These are phyloP conservation scores for Pythium plurisporium DNA, from an alignment of 352 stramenopile genomes.

Conservation along the genomic window DNA sequence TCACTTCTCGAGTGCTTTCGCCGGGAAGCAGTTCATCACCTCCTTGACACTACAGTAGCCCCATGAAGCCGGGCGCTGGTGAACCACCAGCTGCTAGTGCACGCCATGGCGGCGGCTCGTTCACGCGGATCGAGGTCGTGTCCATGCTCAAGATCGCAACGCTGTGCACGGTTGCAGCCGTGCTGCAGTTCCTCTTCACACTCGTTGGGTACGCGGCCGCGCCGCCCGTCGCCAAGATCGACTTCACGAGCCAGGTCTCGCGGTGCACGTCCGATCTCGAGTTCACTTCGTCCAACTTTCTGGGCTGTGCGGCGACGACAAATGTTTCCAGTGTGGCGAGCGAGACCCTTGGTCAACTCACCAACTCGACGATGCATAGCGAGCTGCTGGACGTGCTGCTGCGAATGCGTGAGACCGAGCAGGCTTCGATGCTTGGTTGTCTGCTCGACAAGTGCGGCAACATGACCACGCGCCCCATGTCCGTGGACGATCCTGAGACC, in stretches of 20 bases:
- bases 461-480: slow-evolving; percentile 35
- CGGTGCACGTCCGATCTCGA: slow-evolving; percentile 51
- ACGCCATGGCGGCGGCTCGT: slow-evolving; percentile 35
- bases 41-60: too few species aligned
- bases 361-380: not conserved
- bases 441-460: slow-evolving; percentile 52
- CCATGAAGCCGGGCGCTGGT: not conserved
- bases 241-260: slow-evolving; percentile 46
- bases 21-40: too few species aligned
- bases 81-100: not conserved
- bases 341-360: too few species aligned
- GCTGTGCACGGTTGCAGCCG: slow-evolving; percentile 23
- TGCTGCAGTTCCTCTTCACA: slow-evolving; percentile 40
- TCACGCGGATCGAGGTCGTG: slow-evolving; percentile 61
- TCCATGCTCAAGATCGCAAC: slow-evolving; percentile 50
- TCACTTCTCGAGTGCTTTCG: too few species aligned
- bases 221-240: slow-evolving; percentile 33
- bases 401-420: slow-evolving; percentile 25
- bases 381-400: slow-evolving; percentile 33
- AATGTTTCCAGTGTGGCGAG: not conserved
- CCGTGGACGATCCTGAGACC: slow-evolving; percentile 18
- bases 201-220: slow-evolving; percentile 37
- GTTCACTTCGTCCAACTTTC: slow-evolving; percentile 37
- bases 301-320: slow-evolving; percentile 22
- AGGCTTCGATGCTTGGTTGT: slow-evolving; percentile 32